Base-by-base conservation (phyloP, 1,284 basidiomycete species). In the Sporisorium scitamineum region DNA sequence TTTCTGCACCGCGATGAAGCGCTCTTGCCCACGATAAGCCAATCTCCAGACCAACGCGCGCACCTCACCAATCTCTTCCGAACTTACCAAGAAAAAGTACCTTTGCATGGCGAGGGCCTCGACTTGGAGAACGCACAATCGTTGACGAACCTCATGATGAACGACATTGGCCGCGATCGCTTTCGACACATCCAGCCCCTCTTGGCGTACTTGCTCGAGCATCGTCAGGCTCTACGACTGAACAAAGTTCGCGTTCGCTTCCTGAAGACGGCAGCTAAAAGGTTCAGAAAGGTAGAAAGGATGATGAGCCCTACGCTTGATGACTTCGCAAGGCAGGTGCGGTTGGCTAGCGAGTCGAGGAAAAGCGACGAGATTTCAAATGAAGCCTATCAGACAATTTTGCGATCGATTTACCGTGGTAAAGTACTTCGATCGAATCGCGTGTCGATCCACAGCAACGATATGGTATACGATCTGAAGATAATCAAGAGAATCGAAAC, bases 101-200 rank as follows among this genome's bases (percentile, higher is more conserved):
- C 53, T 1, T 18, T 52, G 7, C 51, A 32, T 5, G 54, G 64
- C 14, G 9, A 14, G 0, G 24, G 4, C 1, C 26, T 65, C 22
- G 27, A 50, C 45, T 22, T 65, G 10, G 4, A 37, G 8, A 29
- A 65, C 20, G 32, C 2, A 0, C n/a, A 24, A 2, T 3, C 27
- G 9, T 3, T 55, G 7, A 5, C 16, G 0, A 11, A 24, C 4
- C 34, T 55, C n/a, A 34, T 51, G 24, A 18, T 52, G 22, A 14
- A 24, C 20, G 31, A 48, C 10, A 8, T 31, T 7, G 64, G 57
- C 27, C 57, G 64, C 26, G 27, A 67, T 29, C 52, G 64, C 1
- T 60, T 67, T 20, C 29, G 31, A 2, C 26, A 50, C 16, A 67
- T 67, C 31, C 18, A 20, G 22, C 57, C 53, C 18, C 47, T 67